phyloP scores from a whole-genome alignment of 139 green algal species.

The Parachlorella kessleri region DNA sequence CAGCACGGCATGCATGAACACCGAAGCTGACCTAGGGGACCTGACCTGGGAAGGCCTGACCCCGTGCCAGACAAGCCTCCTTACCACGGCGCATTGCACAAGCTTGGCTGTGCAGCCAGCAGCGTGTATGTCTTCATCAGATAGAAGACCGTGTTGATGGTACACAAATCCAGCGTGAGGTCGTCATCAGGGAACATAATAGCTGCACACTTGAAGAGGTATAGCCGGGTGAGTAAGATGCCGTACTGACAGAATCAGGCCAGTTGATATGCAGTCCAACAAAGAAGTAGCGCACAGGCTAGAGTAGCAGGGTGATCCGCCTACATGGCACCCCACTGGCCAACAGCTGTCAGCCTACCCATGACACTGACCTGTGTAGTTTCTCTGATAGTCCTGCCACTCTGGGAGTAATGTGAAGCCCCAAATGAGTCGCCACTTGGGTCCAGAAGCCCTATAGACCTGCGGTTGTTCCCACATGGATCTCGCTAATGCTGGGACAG shows the following conservation, averaged over 20 bases:
- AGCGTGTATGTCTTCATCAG: slow-evolving; percentile 17
- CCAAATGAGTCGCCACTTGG: slow-evolving; percentile 33
- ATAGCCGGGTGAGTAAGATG: background rate
- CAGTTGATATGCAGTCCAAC: background rate
- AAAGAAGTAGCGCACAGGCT: background rate
- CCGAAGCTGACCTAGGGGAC: no score
- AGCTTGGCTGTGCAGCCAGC: slow-evolving; percentile 21
- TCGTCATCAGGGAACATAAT: slow-evolving; percentile 15
- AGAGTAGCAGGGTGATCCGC: background rate
- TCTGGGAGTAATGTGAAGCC: slow-evolving; percentile 23
- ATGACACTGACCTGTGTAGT: slow-evolving; percentile 8
- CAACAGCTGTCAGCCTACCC: background rate
- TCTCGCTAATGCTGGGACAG: background rate
- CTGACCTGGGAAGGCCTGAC: no score
- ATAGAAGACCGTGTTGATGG: slow-evolving; percentile 29
- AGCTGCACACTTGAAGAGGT: background rate
- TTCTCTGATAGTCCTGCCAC: background rate
- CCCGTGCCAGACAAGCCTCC: no score
- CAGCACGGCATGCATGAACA: no score
- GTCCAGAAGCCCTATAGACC: background rate
- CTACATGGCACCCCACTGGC: background rate
- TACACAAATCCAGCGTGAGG: slow-evolving; percentile 21
- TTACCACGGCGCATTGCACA: slow-evolving; percentile 8
- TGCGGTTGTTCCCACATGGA: background rate
- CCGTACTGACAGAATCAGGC: background rate